Evolutionary conservation across 1,139 yeast genomes (phyloP).

Genomic region (Debaryomyces coudertii): DNA sequence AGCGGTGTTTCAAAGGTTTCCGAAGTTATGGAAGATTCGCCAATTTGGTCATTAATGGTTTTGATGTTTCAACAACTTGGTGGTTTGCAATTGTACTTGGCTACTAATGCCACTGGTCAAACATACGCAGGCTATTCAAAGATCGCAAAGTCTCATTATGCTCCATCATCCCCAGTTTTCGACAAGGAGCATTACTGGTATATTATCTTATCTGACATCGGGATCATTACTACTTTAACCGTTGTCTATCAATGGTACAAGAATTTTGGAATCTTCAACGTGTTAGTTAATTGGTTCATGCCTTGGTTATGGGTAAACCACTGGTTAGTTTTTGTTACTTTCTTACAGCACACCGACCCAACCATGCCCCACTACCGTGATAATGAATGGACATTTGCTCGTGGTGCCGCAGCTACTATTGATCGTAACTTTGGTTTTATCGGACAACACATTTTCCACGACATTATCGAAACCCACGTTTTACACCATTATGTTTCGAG

Average conservation of each 20-base stretch:
- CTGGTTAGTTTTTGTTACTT: constrained; percentile 87
- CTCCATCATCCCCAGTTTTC: constrained; percentile 73
- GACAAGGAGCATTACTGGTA: constrained; percentile 71
- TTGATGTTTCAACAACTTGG: constrained; percentile 72
- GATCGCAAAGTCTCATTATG: constrained; percentile 59
- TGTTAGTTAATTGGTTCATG: constrained; percentile 70
- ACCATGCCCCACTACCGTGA: constrained; percentile 78
- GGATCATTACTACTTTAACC: constrained; percentile 57
- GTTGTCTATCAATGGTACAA: constrained; percentile 67
- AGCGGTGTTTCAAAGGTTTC: constrained; percentile 47
- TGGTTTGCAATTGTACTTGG: constrained; percentile 71
- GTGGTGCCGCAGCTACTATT: constrained; percentile 88
- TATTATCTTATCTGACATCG: constrained; percentile 72
- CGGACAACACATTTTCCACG: constrained; percentile 82
- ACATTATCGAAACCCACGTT: constrained; percentile 87
- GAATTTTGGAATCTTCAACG: constrained; percentile 63
- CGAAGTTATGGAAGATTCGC: constrained; percentile 74
- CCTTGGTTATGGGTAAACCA: constrained; percentile 86
- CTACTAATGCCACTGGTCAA: constrained; percentile 80
- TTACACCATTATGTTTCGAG: constrained; percentile 83
- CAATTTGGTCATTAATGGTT: constrained; percentile 58
- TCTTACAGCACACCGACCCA: constrained; percentile 83
- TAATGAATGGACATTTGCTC: constrained; percentile 79
- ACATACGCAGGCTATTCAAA: constrained; percentile 54
- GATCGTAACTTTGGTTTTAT: constrained; percentile 84